A percentile compares a stretch with the other conserved stretches of the same genome.
phyloP scores from a whole-genome alignment of 2,329 filamentous ascomycete genomes.

The Talaromyces sp. region DNA sequence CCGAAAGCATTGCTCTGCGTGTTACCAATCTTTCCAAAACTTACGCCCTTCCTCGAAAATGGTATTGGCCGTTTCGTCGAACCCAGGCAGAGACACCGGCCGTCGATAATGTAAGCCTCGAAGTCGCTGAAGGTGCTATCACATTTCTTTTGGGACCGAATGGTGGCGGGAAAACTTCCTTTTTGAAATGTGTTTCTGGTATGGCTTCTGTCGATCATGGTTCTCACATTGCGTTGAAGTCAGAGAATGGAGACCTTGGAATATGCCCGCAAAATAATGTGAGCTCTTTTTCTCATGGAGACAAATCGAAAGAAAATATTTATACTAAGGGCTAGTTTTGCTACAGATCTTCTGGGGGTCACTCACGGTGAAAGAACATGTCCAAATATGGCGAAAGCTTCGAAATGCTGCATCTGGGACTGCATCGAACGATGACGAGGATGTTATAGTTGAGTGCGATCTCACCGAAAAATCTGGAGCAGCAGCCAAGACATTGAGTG shows the following conservation, averaged over 20 bases:
- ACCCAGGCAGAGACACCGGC: conserved; percentile 59
- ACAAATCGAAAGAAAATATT: not conserved
- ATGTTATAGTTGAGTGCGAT: conserved; percentile 69
- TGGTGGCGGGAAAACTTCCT: conserved; percentile 86
- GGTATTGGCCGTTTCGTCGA: no score
- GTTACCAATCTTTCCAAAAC: conserved; percentile 73
- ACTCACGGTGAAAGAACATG: conserved; percentile 79
- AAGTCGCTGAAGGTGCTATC: conserved; percentile 74
- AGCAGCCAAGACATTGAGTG: conserved; percentile 72
- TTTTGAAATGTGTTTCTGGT: conserved; percentile 81
- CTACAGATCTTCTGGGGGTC: conserved; percentile 68
- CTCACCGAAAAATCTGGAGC: conserved; percentile 71
- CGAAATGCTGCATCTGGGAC: not conserved
- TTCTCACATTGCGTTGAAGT: conserved; percentile 5
- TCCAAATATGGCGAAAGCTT: conserved; percentile 57
- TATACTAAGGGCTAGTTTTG: not conserved
- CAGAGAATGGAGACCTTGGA: conserved; percentile 55
- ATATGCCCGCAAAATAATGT: conserved; percentile 93
- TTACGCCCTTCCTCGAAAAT: conserved; percentile 47
- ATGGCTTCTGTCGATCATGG: conserved; percentile 49
- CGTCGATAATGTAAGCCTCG: conserved; percentile 69
- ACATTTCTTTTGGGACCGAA: conserved; percentile 84
- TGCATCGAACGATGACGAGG: conserved; percentile 18
- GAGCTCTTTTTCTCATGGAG: not conserved
- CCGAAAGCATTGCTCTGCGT: conserved; percentile 58